These are phyloP conservation scores for Dothistroma pini DNA, from an alignment of 2,329 filamentous ascomycete species.

Conservation along the genomic window DNA sequence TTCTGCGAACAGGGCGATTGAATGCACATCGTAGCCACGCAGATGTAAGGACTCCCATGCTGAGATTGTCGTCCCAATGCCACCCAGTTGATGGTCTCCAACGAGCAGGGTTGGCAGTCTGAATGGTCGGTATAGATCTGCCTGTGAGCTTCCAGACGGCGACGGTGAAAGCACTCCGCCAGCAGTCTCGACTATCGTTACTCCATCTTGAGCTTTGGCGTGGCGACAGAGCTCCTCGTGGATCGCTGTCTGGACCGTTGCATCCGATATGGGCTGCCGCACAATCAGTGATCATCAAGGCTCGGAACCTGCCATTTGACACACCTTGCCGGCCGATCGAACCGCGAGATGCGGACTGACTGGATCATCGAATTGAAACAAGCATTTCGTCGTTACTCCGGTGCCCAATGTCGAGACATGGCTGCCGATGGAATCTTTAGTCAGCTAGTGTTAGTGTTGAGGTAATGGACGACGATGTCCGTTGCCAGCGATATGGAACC, in stretches of 20 bases:
- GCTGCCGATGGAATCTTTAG: not conserved
- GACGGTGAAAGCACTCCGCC: constrained; percentile 77
- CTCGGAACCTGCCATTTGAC: not conserved
- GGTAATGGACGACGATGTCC: not conserved
- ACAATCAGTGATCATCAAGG: constrained; percentile 6
- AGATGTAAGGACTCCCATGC: constrained; percentile 74
- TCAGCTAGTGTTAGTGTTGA: not conserved
- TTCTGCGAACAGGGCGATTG: constrained; percentile 66
- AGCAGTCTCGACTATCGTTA: constrained; percentile 73
- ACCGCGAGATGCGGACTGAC: constrained; percentile 77
- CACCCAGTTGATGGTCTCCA: constrained; percentile 71
- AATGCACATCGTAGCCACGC: constrained; percentile 73
- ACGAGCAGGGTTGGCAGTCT: constrained; percentile 71
- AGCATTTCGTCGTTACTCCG: constrained; percentile 54
- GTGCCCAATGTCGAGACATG: constrained; percentile 61
- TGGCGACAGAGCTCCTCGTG: constrained; percentile 43
- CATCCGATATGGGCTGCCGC: constrained; percentile 24
- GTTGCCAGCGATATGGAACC: not conserved
- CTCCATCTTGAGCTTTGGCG: constrained; percentile 46
- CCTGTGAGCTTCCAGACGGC: constrained; percentile 72
- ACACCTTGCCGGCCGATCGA: constrained; percentile 28
- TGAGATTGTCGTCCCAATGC: constrained; percentile 75
- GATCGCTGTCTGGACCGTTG: constrained; percentile 39
- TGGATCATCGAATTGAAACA: constrained; percentile 70
- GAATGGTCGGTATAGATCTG: constrained; percentile 71